Evolutionary conservation across 139 green algal species (phyloP).

Genomic region (Closterium sp.): DNA sequence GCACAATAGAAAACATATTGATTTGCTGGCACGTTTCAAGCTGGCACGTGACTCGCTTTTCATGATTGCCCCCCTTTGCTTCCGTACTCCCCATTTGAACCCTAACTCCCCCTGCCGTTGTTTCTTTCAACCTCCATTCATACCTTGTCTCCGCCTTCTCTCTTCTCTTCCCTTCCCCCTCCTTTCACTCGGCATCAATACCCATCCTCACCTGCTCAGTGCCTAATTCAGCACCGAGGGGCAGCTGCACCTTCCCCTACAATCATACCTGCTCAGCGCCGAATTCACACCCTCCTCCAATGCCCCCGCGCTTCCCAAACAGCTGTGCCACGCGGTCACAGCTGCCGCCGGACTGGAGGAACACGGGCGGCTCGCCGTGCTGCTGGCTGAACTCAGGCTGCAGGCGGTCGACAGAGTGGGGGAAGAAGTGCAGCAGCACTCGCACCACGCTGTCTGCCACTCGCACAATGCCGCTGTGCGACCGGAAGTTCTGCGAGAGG

Average conservation of each 20-base stretch:
- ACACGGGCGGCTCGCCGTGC: slow-evolving; percentile 45
- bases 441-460: slow-evolving; percentile 66
- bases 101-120: background rate
- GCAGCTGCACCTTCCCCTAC: background rate
- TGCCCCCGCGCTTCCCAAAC: slow-evolving; percentile 12
- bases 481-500: slow-evolving; percentile 62
- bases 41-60: background rate
- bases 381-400: slow-evolving; percentile 67
- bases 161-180: background rate
- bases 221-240: background rate
- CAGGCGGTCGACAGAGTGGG: slow-evolving; percentile 64
- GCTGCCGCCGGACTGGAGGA: slow-evolving; percentile 3
- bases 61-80: background rate
- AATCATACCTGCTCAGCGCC: slow-evolving; percentile 60
- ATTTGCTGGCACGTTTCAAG: background rate
- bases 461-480: slow-evolving; percentile 69
- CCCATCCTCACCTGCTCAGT: background rate
- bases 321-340: background rate
- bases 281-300: slow-evolving; percentile 64
- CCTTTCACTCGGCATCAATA: background rate
- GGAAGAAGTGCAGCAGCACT: slow-evolving; percentile 66
- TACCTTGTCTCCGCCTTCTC: background rate
- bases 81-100: background rate
- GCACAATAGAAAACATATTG: no score
- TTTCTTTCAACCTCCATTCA: background rate